Evolutionary conservation across 495 filamentous ascomycete species (phyloP).

Genomic region (Lineolata rhizophorae): DNA sequence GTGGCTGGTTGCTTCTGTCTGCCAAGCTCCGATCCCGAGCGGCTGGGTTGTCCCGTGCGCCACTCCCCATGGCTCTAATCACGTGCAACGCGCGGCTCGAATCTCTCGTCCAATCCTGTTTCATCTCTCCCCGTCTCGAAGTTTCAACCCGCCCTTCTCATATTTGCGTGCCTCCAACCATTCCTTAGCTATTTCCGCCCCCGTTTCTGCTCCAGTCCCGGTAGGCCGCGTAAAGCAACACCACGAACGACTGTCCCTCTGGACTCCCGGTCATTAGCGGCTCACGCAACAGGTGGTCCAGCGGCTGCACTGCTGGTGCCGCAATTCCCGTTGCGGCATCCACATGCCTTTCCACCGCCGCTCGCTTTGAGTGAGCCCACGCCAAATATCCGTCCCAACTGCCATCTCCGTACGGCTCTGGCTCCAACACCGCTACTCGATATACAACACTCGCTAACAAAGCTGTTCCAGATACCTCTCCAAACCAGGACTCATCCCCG

Average conservation of each 20-base stretch:
- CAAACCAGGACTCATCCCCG: slow-evolving; percentile 26
- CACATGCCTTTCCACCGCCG: slow-evolving; percentile 16
- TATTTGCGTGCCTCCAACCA: too few species aligned
- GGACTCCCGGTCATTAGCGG: slow-evolving; percentile 18
- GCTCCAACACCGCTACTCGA: slow-evolving; percentile 23
- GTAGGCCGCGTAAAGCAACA: slow-evolving; percentile 24
- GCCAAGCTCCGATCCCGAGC: too few species aligned
- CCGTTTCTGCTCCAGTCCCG: slow-evolving; percentile 25
- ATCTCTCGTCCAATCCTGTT: too few species aligned
- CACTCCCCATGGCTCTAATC: too few species aligned
- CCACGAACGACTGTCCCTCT: slow-evolving; percentile 26
- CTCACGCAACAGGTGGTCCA: slow-evolving; percentile 21
- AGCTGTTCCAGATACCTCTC: slow-evolving; percentile 27
- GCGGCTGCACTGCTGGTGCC: slow-evolving; percentile 25
- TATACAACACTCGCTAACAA: slow-evolving; percentile 24
- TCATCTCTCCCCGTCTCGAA: too few species aligned
- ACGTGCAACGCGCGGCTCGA: too few species aligned
- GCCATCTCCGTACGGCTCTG: slow-evolving; percentile 16
- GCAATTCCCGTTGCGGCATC: slow-evolving; percentile 19
- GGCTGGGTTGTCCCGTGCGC: too few species aligned
- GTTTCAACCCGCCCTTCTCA: too few species aligned
- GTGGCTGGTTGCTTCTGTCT: too few species aligned
- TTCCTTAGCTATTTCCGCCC: too few species aligned
- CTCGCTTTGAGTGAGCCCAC: slow-evolving; percentile 25
- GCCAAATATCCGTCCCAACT: slow-evolving; percentile 15